Evolutionary conservation across 2,329 filamentous ascomycete species (phyloP).

Genomic region (Alternaria sp.): DNA sequence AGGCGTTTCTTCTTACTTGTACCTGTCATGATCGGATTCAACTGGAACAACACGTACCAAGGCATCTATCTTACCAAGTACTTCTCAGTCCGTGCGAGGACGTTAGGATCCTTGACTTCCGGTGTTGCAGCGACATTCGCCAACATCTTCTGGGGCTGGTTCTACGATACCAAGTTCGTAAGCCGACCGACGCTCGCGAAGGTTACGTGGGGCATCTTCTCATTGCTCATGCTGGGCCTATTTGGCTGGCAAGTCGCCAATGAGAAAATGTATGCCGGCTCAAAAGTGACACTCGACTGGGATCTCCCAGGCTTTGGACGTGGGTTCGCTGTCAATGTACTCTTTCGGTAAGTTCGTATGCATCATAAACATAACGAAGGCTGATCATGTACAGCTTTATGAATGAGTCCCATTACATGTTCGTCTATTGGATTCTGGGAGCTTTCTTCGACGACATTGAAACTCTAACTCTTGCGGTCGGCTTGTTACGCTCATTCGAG

Average conservation of each 20-base stretch:
- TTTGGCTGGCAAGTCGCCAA: slow-evolving; percentile 61
- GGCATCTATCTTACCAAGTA: slow-evolving; percentile 63
- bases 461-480: slow-evolving; percentile 60
- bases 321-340: slow-evolving; percentile 59
- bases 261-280: slow-evolving; percentile 56
- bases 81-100: slow-evolving; percentile 60
- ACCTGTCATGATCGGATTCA: slow-evolving; percentile 60
- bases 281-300: slow-evolving; percentile 57
- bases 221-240: slow-evolving; percentile 53
- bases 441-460: slow-evolving; percentile 62
- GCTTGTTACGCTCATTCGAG: slow-evolving; percentile 14
- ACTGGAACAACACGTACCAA: slow-evolving; percentile 62
- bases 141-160: slow-evolving; percentile 61
- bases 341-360: slow-evolving; percentile 51
- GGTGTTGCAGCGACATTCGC: slow-evolving; percentile 57
- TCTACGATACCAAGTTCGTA: slow-evolving; percentile 56
- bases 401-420: slow-evolving; percentile 62
- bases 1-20: slow-evolving; percentile 60
- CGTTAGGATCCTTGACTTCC: slow-evolving; percentile 57
- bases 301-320: slow-evolving; percentile 54
- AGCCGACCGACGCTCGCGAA: slow-evolving; percentile 54
- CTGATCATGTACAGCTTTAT: slow-evolving; percentile 50
- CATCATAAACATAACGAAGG: neutral
- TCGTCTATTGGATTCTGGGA: slow-evolving; percentile 62
- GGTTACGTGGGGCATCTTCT: slow-evolving; percentile 54